A percentile compares a stretch with the other conserved stretches of the same genome.
phyloP scores from a whole-genome alignment of 371 early-diverging fungal genomes.

The Mucor circinelloides region DNA sequence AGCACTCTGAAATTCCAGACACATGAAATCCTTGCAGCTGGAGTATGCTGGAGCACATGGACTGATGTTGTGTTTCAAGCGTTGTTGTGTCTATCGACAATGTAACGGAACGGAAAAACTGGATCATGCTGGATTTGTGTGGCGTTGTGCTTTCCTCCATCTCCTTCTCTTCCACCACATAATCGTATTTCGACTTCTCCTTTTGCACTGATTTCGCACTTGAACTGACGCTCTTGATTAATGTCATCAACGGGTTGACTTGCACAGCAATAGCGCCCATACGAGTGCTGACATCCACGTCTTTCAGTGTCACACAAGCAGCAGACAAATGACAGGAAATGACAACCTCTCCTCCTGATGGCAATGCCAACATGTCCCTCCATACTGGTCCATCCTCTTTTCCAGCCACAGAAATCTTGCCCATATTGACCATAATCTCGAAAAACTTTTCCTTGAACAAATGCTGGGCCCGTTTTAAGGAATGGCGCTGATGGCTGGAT shows the following conservation, averaged over 20 bases:
- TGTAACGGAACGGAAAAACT: conserved; percentile 22
- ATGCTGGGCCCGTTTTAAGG: conserved; percentile 47
- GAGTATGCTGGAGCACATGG: conserved; percentile 13
- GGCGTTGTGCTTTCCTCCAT: neutral
- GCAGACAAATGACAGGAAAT: conserved; percentile 54
- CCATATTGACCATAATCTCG: conserved; percentile 42
- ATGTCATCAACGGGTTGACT: neutral
- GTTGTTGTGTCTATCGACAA: conserved; percentile 23
- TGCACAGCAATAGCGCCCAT: conserved; percentile 5
- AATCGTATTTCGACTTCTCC: neutral
- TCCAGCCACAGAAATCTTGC: conserved; percentile 20
- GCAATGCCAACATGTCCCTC: conserved; percentile 29
- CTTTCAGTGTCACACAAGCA: conserved; percentile 48
- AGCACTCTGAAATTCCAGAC: conserved; percentile 4
- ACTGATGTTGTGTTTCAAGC: conserved; percentile 17
- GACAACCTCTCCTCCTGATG: conserved; percentile 34
- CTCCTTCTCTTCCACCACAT: neutral
- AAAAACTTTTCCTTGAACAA: conserved; percentile 52
- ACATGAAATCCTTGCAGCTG: conserved; percentile 15
- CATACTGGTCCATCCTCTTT: neutral
- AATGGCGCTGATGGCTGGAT: conserved; percentile 45
- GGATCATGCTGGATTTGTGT: conserved; percentile 1
- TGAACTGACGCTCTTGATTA: neutral
- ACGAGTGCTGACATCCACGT: conserved; percentile 33
- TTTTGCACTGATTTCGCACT: neutral